Conservation (phyloP, 2,329 filamentous ascomycete genomes). For the Pseudogymnoascus sp. region DNA sequence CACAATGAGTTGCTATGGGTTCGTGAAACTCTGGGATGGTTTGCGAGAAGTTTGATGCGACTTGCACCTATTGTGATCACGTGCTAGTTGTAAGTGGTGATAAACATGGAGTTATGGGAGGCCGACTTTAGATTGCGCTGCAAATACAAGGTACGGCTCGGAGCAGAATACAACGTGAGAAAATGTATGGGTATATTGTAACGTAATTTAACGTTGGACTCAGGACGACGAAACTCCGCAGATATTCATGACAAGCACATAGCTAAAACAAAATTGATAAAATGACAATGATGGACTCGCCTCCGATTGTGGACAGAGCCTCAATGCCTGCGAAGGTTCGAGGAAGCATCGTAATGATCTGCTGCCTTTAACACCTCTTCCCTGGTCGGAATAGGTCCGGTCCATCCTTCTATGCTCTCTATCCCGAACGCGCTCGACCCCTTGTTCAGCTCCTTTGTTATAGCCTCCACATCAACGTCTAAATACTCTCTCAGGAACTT, state of each 20-base stretch:
- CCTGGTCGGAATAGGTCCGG: conserved; percentile 20
- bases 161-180: background rate
- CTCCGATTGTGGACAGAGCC: background rate
- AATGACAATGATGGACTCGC: background rate
- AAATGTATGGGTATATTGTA: conserved; percentile 5
- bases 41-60: conserved; percentile 1
- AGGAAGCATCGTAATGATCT: background rate
- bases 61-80: background rate
- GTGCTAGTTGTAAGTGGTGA: background rate
- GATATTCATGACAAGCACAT: background rate
- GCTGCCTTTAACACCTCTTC: conserved; percentile 14
- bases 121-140: background rate
- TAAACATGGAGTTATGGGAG: background rate
- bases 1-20: background rate
- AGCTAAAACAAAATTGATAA: background rate
- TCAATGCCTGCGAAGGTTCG: background rate
- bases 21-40: conserved; percentile 6
- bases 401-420: conserved; percentile 16
- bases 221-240: background rate
- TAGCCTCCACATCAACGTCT: conserved; percentile 64
- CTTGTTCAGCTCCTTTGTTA: conserved; percentile 61
- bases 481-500: conserved; percentile 73
- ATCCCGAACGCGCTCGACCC: conserved; percentile 17
- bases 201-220: background rate
- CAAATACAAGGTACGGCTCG: background rate